A percentile compares a stretch with the other conserved stretches of the same genome.
Conservation (phyloP, 768 basidiomycete genomes). For the Pleurotus citrinopileatus region DNA sequence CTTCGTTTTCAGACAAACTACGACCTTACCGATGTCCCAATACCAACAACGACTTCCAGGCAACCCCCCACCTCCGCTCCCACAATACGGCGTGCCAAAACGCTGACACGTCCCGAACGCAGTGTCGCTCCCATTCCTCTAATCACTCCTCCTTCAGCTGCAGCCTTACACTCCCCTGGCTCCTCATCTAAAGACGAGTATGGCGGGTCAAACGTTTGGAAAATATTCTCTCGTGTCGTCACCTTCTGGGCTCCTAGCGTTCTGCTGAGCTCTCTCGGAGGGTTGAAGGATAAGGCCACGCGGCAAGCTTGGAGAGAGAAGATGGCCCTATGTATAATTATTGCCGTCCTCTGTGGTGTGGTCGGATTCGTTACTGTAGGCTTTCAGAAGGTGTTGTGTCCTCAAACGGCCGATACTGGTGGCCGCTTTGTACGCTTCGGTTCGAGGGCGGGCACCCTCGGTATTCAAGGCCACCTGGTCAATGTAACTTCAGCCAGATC, state of each 20-base stretch:
- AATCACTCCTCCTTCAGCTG: slow-evolving; percentile 73
- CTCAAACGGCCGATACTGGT: slow-evolving; percentile 44
- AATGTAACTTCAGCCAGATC: slow-evolving; percentile 61
- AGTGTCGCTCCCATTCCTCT: slow-evolving; percentile 92
- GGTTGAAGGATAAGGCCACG: slow-evolving; percentile 73
- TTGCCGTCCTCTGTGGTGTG: slow-evolving; percentile 67
- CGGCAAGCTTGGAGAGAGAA: slow-evolving; percentile 98
- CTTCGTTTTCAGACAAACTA: slow-evolving; percentile 55
- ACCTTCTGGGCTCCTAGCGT: slow-evolving; percentile 92
- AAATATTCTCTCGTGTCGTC: slow-evolving; percentile 69
- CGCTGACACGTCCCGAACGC: slow-evolving; percentile 93
- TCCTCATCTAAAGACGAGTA: slow-evolving; percentile 33
- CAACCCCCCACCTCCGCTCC: slow-evolving; percentile 50
- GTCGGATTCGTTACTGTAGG: slow-evolving; percentile 95
- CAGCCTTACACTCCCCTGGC: slow-evolving; percentile 33
- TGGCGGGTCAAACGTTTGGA: slow-evolving; percentile 66
- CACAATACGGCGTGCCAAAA: slow-evolving; percentile 87
- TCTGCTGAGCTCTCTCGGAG: slow-evolving; percentile 69
- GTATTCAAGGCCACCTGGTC: slow-evolving; percentile 73
- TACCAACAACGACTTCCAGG: slow-evolving; percentile 49
- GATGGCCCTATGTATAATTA: slow-evolving; percentile 88
- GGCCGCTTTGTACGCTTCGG: slow-evolving; percentile 55
- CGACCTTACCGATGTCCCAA: slow-evolving; percentile 62
- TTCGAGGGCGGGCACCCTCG: slow-evolving; percentile 58
- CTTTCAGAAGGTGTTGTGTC: slow-evolving; percentile 90